Conservation (phyloP, 441 rosid genomes). For the Aleurites moluccanus region DNA sequence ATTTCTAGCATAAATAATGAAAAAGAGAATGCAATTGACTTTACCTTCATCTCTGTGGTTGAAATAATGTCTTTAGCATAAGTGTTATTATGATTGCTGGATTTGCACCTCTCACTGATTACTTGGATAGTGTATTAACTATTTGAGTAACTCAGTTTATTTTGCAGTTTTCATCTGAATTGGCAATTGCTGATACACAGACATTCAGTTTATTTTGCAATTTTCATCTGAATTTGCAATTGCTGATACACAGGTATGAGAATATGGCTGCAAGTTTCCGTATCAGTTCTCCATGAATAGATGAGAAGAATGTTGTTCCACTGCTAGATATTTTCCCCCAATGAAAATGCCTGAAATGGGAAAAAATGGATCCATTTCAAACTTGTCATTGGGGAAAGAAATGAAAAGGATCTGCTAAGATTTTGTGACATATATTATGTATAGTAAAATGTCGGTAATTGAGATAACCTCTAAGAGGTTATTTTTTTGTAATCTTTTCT, state of each 20-base stretch:
- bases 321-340: slow-evolving; percentile 3
- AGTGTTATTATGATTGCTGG: not conserved
- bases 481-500: slow-evolving; percentile 11
- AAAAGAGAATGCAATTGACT: not conserved
- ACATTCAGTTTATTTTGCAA: not conserved
- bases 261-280: slow-evolving; percentile 7
- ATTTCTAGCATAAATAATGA: not conserved
- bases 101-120: not conserved
- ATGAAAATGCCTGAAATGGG: not conserved
- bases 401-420: not conserved
- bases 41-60: not conserved
- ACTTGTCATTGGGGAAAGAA: not conserved
- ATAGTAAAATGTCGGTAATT: slow-evolving; percentile 16
- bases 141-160: not conserved
- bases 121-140: not conserved
- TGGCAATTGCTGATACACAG: slow-evolving; percentile 14
- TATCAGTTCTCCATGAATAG: not conserved
- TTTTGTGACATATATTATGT: slow-evolving; percentile 24
- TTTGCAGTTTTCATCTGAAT: not conserved
- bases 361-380: slow-evolving; percentile 1
- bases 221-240: not conserved
- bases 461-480: slow-evolving; percentile 23
- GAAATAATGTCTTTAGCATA: not conserved
- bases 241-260: slow-evolving; percentile 33
- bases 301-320: slow-evolving; percentile 15